Evolutionary conservation across 2,329 filamentous ascomycete genomes (phyloP).

Genomic region (Claviceps citrina): DNA sequence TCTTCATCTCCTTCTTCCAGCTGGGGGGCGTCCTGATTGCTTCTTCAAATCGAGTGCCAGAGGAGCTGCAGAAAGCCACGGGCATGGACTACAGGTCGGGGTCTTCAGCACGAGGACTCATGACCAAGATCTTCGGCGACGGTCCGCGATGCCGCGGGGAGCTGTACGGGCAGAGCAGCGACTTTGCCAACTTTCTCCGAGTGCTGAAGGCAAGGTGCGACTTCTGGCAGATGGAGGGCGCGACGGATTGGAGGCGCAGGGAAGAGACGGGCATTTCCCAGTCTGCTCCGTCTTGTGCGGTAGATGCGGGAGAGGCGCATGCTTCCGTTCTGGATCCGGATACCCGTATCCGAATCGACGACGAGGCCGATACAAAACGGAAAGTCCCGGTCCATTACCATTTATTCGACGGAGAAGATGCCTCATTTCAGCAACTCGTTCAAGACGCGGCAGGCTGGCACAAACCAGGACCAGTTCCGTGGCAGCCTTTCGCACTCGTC

Average conservation of each 20-base stretch:
- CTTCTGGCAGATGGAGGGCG: conserved; percentile 70
- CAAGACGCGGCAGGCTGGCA: conserved; percentile 12
- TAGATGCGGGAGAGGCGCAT: not conserved
- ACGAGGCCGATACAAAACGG: conserved; percentile 1
- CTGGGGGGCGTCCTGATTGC: conserved; percentile 67
- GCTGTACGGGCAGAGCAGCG: conserved; percentile 45
- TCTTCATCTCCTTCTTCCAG: conserved; percentile 70
- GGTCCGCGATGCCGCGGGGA: conserved; percentile 25
- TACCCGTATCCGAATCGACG: not conserved
- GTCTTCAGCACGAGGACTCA: conserved; percentile 34
- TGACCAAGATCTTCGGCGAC: conserved; percentile 32
- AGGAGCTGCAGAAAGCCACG: conserved; percentile 61
- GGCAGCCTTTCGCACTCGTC: conserved; percentile 28
- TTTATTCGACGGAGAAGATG: conserved; percentile 12
- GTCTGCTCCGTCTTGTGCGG: not conserved
- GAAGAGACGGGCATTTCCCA: conserved; percentile 21
- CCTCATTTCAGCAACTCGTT: conserved; percentile 15
- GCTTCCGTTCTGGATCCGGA: not conserved
- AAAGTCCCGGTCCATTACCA: conserved; percentile 19
- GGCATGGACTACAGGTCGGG: conserved; percentile 51
- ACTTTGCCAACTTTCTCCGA: conserved; percentile 63
- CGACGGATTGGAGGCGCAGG: conserved; percentile 52
- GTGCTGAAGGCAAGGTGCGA: conserved; percentile 65
- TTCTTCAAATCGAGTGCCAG: conserved; percentile 71
- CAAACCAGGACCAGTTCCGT: conserved; percentile 15